These are phyloP conservation scores for Effrenium voratum DNA, from an alignment of 73 alveolate species.

Conservation along the genomic window DNA sequence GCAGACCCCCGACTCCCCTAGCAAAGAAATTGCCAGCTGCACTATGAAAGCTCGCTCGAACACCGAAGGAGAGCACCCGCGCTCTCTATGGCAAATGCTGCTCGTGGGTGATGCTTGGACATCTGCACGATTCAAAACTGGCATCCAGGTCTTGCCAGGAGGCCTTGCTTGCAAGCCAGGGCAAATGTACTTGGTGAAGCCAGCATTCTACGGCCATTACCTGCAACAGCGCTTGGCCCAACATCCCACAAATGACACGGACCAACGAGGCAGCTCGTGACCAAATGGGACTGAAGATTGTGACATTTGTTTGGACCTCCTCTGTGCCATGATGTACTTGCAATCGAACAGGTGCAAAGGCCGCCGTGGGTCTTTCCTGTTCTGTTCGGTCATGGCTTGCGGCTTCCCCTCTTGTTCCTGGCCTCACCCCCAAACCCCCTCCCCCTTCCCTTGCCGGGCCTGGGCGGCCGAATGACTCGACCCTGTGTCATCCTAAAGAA, in stretches of 20 bases:
- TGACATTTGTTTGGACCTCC: neutral
- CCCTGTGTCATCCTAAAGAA: no score
- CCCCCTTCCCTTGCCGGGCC: no score
- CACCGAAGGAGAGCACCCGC: no score
- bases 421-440: neutral
- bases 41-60: no score
- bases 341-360: no score
- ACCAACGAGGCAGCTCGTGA: neutral
- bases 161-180: neutral
- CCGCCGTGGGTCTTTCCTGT: no score
- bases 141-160: no score
- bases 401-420: neutral
- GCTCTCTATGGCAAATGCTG: neutral
- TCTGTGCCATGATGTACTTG: no score
- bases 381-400: neutral
- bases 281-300: neutral
- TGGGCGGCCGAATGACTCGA: no score
- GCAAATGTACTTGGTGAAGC: conserved; percentile 70
- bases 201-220: conserved; percentile 29
- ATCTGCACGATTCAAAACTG: no score
- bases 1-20: no score
- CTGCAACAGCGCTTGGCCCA: neutral
- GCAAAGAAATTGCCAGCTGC: no score
- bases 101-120: neutral
- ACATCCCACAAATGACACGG: neutral